Evolutionary conservation across 805 yeast genomes (phyloP).

Genomic region (Monosporozyma servazzii): DNA sequence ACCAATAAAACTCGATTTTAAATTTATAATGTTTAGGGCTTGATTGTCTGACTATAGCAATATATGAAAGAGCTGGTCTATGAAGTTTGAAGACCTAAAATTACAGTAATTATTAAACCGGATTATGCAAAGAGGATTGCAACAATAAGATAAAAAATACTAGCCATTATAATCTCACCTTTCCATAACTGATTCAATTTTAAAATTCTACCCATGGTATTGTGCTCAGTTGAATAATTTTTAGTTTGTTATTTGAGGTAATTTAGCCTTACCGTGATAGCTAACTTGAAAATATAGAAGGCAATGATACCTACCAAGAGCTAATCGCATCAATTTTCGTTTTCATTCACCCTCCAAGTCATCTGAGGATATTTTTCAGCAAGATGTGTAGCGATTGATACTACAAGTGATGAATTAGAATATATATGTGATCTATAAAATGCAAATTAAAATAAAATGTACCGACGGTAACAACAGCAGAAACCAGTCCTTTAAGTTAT

Average conservation of each 20-base stretch:
- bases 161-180: not conserved
- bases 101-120: too few relatives aligned
- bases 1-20: not conserved
- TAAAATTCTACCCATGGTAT: too few relatives aligned
- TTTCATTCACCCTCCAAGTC: not conserved
- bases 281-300: too few relatives aligned
- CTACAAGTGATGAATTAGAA: not conserved
- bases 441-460: not conserved
- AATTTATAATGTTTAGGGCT: not conserved
- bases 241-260: not conserved
- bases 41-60: not conserved
- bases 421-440: not conserved
- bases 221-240: not conserved
- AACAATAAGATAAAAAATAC: not conserved
- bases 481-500: not conserved
- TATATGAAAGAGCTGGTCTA: too few relatives aligned
- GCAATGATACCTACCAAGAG: not conserved
- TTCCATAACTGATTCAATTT: not conserved
- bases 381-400: not conserved
- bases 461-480: not conserved
- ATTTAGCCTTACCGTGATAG: too few relatives aligned
- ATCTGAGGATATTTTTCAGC: too few relatives aligned
- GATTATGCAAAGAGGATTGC: too few relatives aligned
- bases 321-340: too few relatives aligned
- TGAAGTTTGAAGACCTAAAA: not conserved